Conservation (phyloP, 768 basidiomycete species). For the Boletus coccyginus region DNA sequence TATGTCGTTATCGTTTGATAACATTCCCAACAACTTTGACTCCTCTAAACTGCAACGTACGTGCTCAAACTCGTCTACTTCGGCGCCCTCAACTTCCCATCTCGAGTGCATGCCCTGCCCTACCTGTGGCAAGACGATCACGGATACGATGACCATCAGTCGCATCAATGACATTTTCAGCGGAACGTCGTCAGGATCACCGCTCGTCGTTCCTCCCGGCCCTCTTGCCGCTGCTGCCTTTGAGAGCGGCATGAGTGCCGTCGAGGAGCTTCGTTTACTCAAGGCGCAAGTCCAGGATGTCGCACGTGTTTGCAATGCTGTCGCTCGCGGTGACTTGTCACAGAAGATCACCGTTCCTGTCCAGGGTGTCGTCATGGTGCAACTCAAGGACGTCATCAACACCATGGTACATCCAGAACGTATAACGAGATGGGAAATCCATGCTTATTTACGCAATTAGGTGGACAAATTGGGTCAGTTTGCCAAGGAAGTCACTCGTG, state of each 20-base stretch:
- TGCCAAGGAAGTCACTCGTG: conserved; percentile 87
- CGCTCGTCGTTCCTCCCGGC: conserved; percentile 52
- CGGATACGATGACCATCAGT: conserved; percentile 41
- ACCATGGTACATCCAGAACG: conserved; percentile 44
- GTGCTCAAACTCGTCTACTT: conserved; percentile 34
- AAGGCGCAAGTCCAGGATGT: conserved; percentile 85
- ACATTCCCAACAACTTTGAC: conserved; percentile 41
- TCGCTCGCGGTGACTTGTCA: conserved; percentile 70
- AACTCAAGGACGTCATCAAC: conserved; percentile 78
- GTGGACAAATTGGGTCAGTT: conserved; percentile 80
- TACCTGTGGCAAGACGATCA: conserved; percentile 51
- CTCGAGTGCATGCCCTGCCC: conserved; percentile 47
- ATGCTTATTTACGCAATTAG: conserved; percentile 29
- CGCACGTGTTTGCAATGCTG: conserved; percentile 77
- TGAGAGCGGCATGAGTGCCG: conserved; percentile 63
- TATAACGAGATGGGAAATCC: not conserved
- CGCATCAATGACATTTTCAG: conserved; percentile 12
- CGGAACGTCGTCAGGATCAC: conserved; percentile 23
- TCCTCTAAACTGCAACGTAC: conserved; percentile 32
- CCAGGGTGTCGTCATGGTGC: conserved; percentile 76
- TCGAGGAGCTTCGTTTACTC: conserved; percentile 73
- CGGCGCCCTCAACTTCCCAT: conserved; percentile 45
- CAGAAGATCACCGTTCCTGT: conserved; percentile 80
- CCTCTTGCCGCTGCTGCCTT: conserved; percentile 54
- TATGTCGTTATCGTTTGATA: conserved; percentile 54